These are phyloP conservation scores for Daldinia bambusicola DNA, from an alignment of 495 filamentous ascomycete genomes.

Conservation along the genomic window DNA sequence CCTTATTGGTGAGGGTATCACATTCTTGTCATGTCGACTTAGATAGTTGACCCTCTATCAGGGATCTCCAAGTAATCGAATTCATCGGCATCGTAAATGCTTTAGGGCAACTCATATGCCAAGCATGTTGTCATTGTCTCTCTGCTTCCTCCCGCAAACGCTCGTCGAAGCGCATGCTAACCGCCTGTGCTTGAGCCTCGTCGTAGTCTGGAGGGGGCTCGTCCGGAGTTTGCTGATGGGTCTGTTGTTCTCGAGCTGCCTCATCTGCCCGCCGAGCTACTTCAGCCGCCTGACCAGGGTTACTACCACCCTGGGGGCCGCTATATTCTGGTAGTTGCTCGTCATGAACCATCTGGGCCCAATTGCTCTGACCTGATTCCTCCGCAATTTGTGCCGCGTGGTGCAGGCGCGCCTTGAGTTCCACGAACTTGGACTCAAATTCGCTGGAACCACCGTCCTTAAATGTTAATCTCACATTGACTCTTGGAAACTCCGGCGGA, in stretches of 20 bases:
- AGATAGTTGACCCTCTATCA: slow-evolving; percentile 16
- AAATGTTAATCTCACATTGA: slow-evolving; percentile 87
- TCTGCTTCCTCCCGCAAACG: slow-evolving; percentile 59
- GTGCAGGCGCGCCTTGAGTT: slow-evolving; percentile 81
- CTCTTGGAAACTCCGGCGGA: slow-evolving; percentile 72
- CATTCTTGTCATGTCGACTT: slow-evolving; percentile 35
- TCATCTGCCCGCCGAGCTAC: slow-evolving; percentile 40
- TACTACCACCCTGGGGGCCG: slow-evolving; percentile 47
- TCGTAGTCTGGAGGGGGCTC: slow-evolving; percentile 95
- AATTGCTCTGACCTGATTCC: slow-evolving; percentile 57
- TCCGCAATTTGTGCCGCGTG: slow-evolving; percentile 78
- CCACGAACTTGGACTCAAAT: slow-evolving; percentile 84
- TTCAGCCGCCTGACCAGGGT: slow-evolving; percentile 34
- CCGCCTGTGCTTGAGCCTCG: slow-evolving; percentile 82
- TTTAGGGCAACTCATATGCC: slow-evolving; percentile 12
- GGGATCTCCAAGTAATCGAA: slow-evolving; percentile 5
- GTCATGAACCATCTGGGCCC: slow-evolving; percentile 71
- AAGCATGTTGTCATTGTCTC: slow-evolving; percentile 43
- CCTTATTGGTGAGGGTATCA: slow-evolving; percentile 34
- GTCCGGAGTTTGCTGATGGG: slow-evolving; percentile 63
- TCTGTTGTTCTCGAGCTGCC: slow-evolving; percentile 39
- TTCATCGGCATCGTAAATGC: slow-evolving; percentile 12
- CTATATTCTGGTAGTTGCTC: slow-evolving; percentile 90
- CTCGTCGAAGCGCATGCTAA: slow-evolving; percentile 64
- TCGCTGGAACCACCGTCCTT: slow-evolving; percentile 95